Base-by-base conservation (phyloP, 2,329 filamentous ascomycete genomes). In the Aspergillaceae sp. region DNA sequence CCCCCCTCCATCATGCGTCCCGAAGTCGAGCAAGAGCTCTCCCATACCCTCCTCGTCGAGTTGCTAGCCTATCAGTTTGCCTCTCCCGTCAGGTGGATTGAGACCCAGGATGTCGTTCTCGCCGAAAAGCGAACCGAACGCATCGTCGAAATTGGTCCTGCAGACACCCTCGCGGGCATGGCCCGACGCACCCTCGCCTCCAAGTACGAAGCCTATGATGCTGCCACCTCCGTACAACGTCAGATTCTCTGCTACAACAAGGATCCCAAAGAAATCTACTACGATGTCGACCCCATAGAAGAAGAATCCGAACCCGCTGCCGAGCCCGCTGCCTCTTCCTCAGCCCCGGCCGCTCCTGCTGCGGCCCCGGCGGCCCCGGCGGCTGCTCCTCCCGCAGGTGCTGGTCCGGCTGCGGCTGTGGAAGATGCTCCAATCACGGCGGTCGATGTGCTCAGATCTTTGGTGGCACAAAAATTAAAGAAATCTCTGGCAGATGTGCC, bases 221-320 rank as follows among this genome's bases (percentile, higher is more conserved):
- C 92, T 47, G 92, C 92, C 51, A 91, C 91, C 63, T 96, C 91
- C 5, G 84, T 97, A 38, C 90, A 96, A 73, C 83, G 92, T 67
- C 91, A 97, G 70, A 96, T 98, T 66, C 80, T 98, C 47, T 97
- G 92, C 77, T 98, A 97, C 76, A 97, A 95, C 77, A 98, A 98
- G 71, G 92, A 98, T 64, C 86, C 89, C 47, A 97, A 96, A 69
- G 92, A 98, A 70, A 98, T 98, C 55, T 98, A 98, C 76, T 98
- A 98, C 71, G 91, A 96, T 65, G 90, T 94, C 40, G 92, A 98
- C 63, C 92, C 92, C 0, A 76, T 94, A 29, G 88, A 94, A 62
- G 92, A 98, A 48, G 92, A 97, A 69, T 79, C 85, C 41, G 84
- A 85, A 43, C 65, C 77, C 44, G 46, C 67, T 29, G 45, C 58